Base-by-base conservation (phyloP, 2,329 filamentous ascomycete genomes). In the Talaromyces amestolkiae region DNA sequence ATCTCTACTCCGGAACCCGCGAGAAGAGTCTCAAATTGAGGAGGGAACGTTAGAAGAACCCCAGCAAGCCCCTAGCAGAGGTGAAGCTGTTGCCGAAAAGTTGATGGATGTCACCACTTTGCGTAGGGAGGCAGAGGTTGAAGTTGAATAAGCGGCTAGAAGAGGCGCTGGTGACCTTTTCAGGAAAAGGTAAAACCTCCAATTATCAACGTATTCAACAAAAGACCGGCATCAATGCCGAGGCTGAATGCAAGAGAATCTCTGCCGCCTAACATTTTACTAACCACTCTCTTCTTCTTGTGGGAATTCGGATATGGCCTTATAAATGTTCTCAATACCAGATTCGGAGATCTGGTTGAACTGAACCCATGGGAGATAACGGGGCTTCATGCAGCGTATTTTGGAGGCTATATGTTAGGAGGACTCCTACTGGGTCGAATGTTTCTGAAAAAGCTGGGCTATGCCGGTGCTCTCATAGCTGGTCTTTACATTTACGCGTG, bases 401-500 rank as follows among this genome's bases (percentile, higher is more conserved):
- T 35, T 31, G 41, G 41, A 22, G 53, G 54, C 4, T 64, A 64
- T n/a, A 15, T 64, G 6, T 1, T 41, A 27, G 54, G 33, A 31
- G 19, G 31, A 3, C 11, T 65, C 37, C 11, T 60, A 5, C 19
- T 65, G 10, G 63, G 63, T 10, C 56, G 56, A 9, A n/a, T 11
- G 2, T 15, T 64, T 31, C 24, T 60, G 22, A 60, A 54, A 17
- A 64, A 39, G 35, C 24, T 27, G 10, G 63, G 63, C 17, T 64
- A 43, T 35, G 37, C 33, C 3, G 54, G 31, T 41, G 15, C 63
- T 31, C 37, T 61, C 27, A 65, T 60, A 3, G 22, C 56, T 3
- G 63, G 56, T 33, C 56, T 61, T n/a, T 65, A 54, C 37, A 65
- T 65, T 9, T 61, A 65, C 35, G 63, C 63, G 33, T 43, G 45